phyloP scores from a whole-genome alignment of 176 grass and related monocot genomes.

The Raddia distichophylla region DNA sequence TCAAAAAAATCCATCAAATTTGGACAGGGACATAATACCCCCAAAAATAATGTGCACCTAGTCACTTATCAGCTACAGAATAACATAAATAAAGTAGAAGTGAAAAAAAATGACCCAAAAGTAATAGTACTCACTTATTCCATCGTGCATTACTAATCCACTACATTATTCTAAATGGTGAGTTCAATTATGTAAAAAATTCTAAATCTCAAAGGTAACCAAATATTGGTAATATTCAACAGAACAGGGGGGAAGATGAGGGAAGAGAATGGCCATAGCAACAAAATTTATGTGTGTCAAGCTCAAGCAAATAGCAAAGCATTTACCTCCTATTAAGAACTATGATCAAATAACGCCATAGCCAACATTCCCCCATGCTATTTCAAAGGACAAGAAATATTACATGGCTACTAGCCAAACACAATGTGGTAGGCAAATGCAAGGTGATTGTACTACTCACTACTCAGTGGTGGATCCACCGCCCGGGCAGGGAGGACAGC shows the following conservation, averaged over 20 bases:
- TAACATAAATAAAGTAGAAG: background rate
- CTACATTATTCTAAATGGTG: background rate
- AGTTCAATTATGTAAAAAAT: background rate
- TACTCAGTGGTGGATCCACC: too few relatives aligned
- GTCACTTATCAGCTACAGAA: background rate
- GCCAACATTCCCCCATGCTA: background rate
- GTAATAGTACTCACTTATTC: background rate
- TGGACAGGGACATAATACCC: constrained; percentile 6
- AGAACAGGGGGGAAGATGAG: background rate
- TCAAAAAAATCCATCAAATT: constrained; percentile 36
- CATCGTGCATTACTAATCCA: background rate
- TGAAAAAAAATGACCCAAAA: background rate
- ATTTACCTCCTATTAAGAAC: background rate
- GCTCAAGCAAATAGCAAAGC: background rate
- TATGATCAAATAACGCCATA: background rate
- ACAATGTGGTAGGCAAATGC: background rate
- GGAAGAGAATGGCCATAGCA: background rate
- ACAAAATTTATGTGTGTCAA: background rate
- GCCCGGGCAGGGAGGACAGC: too few relatives aligned
- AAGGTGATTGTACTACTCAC: background rate
- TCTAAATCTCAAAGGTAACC: background rate
- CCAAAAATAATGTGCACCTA: constrained; percentile 3
- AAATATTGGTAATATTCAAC: background rate
- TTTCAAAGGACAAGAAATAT: background rate
- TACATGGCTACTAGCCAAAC: background rate